These are phyloP conservation scores for Plectosphaerella cucumerina DNA, from an alignment of 2,329 filamentous ascomycete genomes.

Conservation along the genomic window DNA sequence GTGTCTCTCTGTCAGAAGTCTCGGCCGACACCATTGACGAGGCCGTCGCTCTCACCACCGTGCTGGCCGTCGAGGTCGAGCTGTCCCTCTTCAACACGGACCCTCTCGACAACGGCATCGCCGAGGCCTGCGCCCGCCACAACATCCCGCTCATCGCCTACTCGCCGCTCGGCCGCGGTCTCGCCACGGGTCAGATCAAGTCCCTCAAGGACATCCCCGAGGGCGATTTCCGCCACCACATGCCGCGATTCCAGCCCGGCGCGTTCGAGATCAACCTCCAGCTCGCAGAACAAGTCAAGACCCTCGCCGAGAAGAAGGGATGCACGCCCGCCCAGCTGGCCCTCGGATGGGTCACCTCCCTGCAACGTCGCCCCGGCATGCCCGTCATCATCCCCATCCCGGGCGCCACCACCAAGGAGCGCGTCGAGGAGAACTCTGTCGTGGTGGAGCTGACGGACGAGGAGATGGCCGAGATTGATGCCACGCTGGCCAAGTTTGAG, in stretches of 20 bases:
- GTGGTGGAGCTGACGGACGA: constrained; percentile 42
- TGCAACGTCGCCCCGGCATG: constrained; percentile 47
- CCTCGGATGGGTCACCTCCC: constrained; percentile 55
- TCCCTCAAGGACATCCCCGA: constrained; percentile 50
- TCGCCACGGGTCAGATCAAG: constrained; percentile 52
- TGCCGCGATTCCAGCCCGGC: constrained; percentile 59
- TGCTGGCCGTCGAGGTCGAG: constrained; percentile 50
- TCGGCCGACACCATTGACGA: constrained; percentile 43
- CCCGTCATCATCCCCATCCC: constrained; percentile 62
- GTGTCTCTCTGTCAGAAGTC: constrained; percentile 49
- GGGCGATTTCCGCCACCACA: constrained; percentile 37
- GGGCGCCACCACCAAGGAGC: constrained; percentile 51
- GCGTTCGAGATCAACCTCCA: constrained; percentile 62
- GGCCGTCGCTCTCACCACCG: constrained; percentile 37
- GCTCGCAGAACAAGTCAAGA: constrained; percentile 53
- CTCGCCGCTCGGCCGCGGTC: constrained; percentile 60
- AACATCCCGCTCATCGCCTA: constrained; percentile 69
- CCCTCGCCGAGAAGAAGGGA: constrained; percentile 55
- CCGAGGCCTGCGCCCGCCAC: constrained; percentile 54
- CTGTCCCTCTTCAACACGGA: constrained; percentile 46
- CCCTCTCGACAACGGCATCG: constrained; percentile 45
- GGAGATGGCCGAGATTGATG: constrained; percentile 48
- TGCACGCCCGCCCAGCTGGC: constrained; percentile 62
- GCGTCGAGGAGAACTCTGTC: constrained; percentile 58
- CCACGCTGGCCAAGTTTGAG: constrained; percentile 42